Percentiles rank a stretch among this genome's conserved stretches.
Evolutionary conservation across 768 basidiomycete species (phyloP).

Genomic region (Leccinellum albellum): DNA sequence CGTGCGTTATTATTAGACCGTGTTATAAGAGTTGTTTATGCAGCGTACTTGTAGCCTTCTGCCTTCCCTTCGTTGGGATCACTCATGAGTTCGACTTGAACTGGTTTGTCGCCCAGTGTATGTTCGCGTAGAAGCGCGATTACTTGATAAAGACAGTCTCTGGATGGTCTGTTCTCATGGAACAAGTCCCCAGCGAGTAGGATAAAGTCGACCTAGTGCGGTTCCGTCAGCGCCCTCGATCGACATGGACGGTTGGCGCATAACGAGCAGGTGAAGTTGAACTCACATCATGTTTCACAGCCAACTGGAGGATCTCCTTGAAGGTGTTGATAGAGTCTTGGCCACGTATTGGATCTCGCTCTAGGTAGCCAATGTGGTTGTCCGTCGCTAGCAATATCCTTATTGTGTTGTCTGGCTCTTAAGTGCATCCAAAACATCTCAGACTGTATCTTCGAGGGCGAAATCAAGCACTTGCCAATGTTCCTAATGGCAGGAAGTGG

Average conservation of each 20-base stretch:
- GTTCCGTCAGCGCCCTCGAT: slow-evolving; percentile 1
- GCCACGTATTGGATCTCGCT: slow-evolving; percentile 90
- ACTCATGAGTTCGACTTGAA: slow-evolving; percentile 88
- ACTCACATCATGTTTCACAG: slow-evolving; percentile 81
- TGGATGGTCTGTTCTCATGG: slow-evolving; percentile 93
- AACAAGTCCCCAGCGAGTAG: slow-evolving; percentile 95
- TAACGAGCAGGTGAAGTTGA: not conserved
- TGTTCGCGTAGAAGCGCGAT: slow-evolving; percentile 89
- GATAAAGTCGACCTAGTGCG: slow-evolving; percentile 83
- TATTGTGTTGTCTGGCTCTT: slow-evolving; percentile 66
- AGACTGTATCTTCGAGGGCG: not conserved
- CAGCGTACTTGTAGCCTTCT: slow-evolving; percentile 70
- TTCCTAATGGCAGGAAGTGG: slow-evolving; percentile 36
- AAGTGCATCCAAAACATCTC: not conserved
- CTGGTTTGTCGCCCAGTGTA: slow-evolving; percentile 81
- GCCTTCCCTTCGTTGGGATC: slow-evolving; percentile 91
- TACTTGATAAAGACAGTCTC: slow-evolving; percentile 85
- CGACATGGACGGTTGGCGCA: not conserved
- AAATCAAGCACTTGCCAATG: slow-evolving; percentile 32
- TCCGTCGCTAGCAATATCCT: slow-evolving; percentile 90
- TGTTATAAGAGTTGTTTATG: not conserved
- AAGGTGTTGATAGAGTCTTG: slow-evolving; percentile 96
- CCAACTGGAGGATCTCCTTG: slow-evolving; percentile 87
- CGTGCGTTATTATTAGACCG: not conserved
- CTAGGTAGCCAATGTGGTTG: slow-evolving; percentile 93